Percentiles rank a stretch among this genome's conserved stretches.
These are phyloP conservation scores for Dothidotthia symphoricarpi DNA, from an alignment of 2,329 filamentous ascomycete genomes.

Conservation along the genomic window DNA sequence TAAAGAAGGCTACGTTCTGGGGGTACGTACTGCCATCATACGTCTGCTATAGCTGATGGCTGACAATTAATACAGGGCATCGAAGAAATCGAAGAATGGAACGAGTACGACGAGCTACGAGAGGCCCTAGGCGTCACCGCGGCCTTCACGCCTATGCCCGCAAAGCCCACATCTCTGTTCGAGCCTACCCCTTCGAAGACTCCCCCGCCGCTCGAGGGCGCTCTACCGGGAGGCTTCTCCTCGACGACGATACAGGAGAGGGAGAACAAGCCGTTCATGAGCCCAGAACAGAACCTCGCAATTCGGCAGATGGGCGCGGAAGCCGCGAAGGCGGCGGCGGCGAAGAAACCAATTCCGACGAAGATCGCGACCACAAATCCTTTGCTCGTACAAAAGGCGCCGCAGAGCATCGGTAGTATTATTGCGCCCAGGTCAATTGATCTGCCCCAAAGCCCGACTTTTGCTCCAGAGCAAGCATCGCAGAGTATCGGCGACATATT, in stretches of 20 bases:
- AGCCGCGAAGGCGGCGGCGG: conserved; percentile 37
- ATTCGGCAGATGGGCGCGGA: conserved; percentile 40
- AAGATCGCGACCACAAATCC: conserved; percentile 40
- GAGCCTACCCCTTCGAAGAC: conserved; percentile 9
- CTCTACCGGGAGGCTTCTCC: conserved; percentile 10
- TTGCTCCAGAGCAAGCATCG: conserved; percentile 8
- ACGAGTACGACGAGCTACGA: conserved; percentile 94
- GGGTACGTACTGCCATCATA: conserved; percentile 58
- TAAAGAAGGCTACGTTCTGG: conserved; percentile 80
- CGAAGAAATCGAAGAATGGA: conserved; percentile 96
- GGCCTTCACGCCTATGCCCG: conserved; percentile 33
- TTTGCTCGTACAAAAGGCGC: conserved; percentile 37
- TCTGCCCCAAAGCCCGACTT: too few species aligned
- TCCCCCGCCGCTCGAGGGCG: conserved; percentile 8
- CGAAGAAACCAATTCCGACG: conserved; percentile 34
- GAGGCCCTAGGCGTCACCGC: conserved; percentile 65
- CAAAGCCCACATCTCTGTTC: conserved; percentile 23
- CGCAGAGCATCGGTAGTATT: conserved; percentile 24
- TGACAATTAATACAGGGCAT: conserved; percentile 63
- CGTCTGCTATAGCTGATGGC: neutral
- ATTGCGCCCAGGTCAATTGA: conserved; percentile 8
- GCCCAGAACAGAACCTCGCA: conserved; percentile 36
- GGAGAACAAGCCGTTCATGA: conserved; percentile 26
- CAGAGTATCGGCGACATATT: conserved; percentile 8
- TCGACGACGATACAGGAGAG: conserved; percentile 17